Evolutionary conservation across 805 yeast genomes (phyloP).

Genomic region (Zygosaccharomyces bailii): DNA sequence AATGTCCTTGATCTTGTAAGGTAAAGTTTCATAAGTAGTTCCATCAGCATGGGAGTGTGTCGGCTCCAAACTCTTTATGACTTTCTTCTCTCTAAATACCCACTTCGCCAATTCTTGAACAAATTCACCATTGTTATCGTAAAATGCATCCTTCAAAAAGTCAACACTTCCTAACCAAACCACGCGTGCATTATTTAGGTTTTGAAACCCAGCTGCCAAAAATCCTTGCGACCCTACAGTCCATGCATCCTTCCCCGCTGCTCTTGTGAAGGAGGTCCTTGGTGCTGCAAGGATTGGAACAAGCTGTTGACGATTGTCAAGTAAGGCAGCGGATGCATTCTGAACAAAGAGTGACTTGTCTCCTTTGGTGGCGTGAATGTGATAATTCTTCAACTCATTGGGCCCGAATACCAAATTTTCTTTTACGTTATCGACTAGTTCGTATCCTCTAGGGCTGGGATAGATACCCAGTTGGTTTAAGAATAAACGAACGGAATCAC

Average conservation of each 20-base stretch:
- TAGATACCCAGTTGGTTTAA: constrained; percentile 78
- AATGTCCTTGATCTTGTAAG: constrained; percentile 74
- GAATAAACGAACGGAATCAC: constrained; percentile 62
- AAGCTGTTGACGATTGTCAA: constrained; percentile 64
- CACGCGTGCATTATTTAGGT: constrained; percentile 70
- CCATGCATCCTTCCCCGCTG: constrained; percentile 57
- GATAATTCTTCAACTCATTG: constrained; percentile 13
- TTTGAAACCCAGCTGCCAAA: constrained; percentile 75
- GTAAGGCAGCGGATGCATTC: constrained; percentile 61
- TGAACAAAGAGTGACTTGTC: constrained; percentile 31
- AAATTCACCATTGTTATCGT: constrained; percentile 37
- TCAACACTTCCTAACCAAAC: constrained; percentile 74
- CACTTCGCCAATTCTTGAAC: constrained; percentile 54
- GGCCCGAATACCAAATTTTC: constrained; percentile 18
- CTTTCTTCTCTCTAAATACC: constrained; percentile 69
- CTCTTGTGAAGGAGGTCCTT: constrained; percentile 57
- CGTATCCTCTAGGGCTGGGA: constrained; percentile 73
- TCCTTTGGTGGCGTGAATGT: constrained; percentile 6
- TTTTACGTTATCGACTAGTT: constrained; percentile 62
- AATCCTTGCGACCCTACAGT: constrained; percentile 76
- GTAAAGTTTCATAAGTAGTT: constrained; percentile 40
- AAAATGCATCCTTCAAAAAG: constrained; percentile 44
- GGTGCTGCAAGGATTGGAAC: constrained; percentile 70
- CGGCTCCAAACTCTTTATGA: constrained; percentile 53
- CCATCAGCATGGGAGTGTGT: constrained; percentile 51